Evolutionary conservation across 352 stramenopile species (phyloP), one percentile per base, ranked within the genome.

Genomic region (Globisporangium parvum): DNA sequence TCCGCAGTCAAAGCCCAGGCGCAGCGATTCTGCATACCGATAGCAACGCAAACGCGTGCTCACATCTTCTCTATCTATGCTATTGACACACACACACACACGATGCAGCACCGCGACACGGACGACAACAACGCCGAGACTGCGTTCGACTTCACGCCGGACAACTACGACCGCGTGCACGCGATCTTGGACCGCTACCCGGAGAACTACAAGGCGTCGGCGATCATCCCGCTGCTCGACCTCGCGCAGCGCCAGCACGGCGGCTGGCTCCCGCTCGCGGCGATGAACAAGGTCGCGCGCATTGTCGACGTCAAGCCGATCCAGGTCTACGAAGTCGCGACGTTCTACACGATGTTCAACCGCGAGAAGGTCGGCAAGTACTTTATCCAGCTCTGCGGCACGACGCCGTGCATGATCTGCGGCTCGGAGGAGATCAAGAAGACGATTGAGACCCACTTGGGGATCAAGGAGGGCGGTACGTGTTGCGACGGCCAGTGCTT

Each of bases 331-430:
- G 97, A 99, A 69, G 97, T 99, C 23, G 97, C 97, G 20, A 98
- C 95, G 37, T 99, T 99, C 72, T 99, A 99, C 85, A 99, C 97
- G 65, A 99, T 99, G 97, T 99, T 99, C 80, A 99, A 93, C 75
- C 66, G 77, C 47, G 93, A 97, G 60, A 97, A 98, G 68, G 87
- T 96, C 47, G 91, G 90, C 75, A 97, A 96, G 78, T 97, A 95
- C 74, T 96, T 96, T 61, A 96, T 97, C 62, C 91, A 98, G 75
- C 82, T 99, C 14, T 99, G 97, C 65, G 97, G 97, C 60, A 99
- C 97, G 15, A 99, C 97, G 51, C 97, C 97, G 21, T 99, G 97
- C 83, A 99, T 99, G 97, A 98, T 99, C 67, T 99, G 95, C 69
- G 97, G 97, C 50, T 96, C 91, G 47, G 93, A 99, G 75, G 96